phyloP scores from a whole-genome alignment of 768 basidiomycete species.

The Tulasnella sp. region DNA sequence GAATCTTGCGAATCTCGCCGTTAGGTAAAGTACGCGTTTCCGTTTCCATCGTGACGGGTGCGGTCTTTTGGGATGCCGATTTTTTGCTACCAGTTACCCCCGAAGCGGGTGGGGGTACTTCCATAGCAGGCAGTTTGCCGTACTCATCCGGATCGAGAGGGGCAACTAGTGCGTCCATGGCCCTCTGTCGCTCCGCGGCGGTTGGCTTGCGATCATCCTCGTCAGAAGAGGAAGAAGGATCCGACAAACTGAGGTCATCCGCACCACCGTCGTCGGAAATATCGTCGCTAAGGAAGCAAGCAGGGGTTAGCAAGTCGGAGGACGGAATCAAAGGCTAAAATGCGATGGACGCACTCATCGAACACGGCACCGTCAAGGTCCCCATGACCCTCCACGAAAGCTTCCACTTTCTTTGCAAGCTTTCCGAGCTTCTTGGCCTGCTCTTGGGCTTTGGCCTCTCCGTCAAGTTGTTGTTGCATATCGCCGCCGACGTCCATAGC shows the following conservation, averaged over 20 bases:
- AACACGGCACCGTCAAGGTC: constrained; percentile 84
- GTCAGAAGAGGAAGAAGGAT: constrained; percentile 34
- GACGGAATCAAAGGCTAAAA: no score
- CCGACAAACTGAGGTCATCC: constrained; percentile 37
- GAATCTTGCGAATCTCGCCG: constrained; percentile 41
- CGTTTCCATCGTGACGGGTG: not conserved
- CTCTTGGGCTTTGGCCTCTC: constrained; percentile 49
- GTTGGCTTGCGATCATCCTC: constrained; percentile 33
- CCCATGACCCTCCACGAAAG: constrained; percentile 87
- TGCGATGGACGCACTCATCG: constrained; percentile 80
- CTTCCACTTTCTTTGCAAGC: constrained; percentile 76
- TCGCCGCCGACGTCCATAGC: constrained; percentile 53
- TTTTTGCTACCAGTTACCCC: constrained; percentile 38
- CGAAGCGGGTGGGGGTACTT: constrained; percentile 43
- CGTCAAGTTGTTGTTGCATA: constrained; percentile 35
- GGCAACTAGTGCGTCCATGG: constrained; percentile 77
- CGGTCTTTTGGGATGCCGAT: constrained; percentile 6
- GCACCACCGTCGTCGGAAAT: constrained; percentile 36
- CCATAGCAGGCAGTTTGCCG: constrained; percentile 74
- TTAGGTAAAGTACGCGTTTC: not conserved
- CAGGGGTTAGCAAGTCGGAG: not conserved
- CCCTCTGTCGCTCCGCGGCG: constrained; percentile 41
- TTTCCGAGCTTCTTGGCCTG: constrained; percentile 64
- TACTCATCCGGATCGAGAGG: constrained; percentile 75
- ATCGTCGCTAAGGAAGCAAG: not conserved